phyloP scores from a whole-genome alignment of 2,329 filamentous ascomycete species.

The Aureobasidium lini region DNA sequence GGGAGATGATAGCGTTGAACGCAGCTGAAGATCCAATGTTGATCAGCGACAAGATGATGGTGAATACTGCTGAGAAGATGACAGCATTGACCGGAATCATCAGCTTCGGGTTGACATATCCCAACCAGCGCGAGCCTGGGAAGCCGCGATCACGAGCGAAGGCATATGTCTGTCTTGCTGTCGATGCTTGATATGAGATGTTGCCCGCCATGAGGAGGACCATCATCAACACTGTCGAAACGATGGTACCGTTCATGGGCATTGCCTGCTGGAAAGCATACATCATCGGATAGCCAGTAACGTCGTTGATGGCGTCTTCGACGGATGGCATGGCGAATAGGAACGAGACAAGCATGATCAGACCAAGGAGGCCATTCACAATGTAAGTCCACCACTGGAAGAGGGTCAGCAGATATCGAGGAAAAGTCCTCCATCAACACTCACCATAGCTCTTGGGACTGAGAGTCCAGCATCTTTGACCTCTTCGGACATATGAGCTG shows the following conservation, averaged over 20 bases:
- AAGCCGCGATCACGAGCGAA: conserved; percentile 39
- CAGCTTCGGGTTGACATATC: conserved; percentile 12
- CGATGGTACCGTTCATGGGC: conserved; percentile 24
- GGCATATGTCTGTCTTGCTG: conserved; percentile 30
- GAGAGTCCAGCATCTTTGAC: conserved; percentile 23
- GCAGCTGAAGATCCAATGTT: conserved; percentile 18
- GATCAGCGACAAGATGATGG: conserved; percentile 19
- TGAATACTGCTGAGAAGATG: conserved; percentile 14
- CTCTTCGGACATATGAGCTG: conserved; percentile 24
- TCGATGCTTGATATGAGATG: conserved; percentile 28
- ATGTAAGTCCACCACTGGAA: conserved; percentile 15
- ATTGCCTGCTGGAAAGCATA: conserved; percentile 25
- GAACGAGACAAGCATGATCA: conserved; percentile 25
- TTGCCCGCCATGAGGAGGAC: conserved; percentile 28
- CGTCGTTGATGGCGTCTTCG: conserved; percentile 23
- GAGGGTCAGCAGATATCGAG: conserved; percentile 29
- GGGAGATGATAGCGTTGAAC: conserved; percentile 25
- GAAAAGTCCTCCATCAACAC: conserved; percentile 23
- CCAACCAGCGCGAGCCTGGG: conserved; percentile 30
- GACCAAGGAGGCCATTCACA: conserved; percentile 30
- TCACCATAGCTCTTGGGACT: conserved; percentile 25
- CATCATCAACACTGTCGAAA: conserved; percentile 25
- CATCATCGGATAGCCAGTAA: conserved; percentile 31
- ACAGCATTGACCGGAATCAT: conserved; percentile 17
- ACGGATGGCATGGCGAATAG: conserved; percentile 24